Conservation (phyloP, 2,329 filamentous ascomycete genomes). For the Colletotrichum filicis region DNA sequence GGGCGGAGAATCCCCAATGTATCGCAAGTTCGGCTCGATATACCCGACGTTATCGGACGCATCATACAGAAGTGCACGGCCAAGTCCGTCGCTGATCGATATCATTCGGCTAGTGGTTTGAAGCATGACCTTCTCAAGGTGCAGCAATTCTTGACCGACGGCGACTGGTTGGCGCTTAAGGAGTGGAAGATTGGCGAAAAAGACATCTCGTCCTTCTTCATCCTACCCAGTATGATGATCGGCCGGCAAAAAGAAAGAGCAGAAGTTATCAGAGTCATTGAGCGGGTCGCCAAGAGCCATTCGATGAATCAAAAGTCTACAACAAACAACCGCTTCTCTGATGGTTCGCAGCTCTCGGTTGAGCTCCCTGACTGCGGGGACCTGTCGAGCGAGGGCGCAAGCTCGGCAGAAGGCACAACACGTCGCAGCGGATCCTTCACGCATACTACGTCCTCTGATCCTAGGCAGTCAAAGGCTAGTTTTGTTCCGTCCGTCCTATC, state of each 20-base stretch:
- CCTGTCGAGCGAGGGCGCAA: constrained; percentile 68
- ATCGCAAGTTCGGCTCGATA: constrained; percentile 80
- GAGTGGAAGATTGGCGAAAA: constrained; percentile 82
- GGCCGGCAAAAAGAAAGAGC: constrained; percentile 80
- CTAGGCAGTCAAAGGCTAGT: constrained; percentile 49
- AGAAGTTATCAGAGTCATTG: constrained; percentile 78
- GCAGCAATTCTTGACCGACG: constrained; percentile 78
- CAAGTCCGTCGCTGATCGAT: constrained; percentile 87
- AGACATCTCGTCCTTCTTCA: constrained; percentile 93
- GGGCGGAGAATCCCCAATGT: constrained; percentile 81
- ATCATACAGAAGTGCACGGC: constrained; percentile 94
- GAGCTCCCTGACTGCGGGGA: constrained; percentile 61
- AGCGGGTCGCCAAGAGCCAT: constrained; percentile 78
- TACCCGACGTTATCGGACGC: constrained; percentile 83
- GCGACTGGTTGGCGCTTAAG: constrained; percentile 76
- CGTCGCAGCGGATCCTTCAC: constrained; percentile 62
- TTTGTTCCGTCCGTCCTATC: constrained; percentile 54
- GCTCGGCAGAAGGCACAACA: constrained; percentile 64
- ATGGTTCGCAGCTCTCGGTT: constrained; percentile 64
- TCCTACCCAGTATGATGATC: constrained; percentile 83
- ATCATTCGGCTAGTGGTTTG: constrained; percentile 88
- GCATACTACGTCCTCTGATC: constrained; percentile 55
- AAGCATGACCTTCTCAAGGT: constrained; percentile 83
- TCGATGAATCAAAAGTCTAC: constrained; percentile 54
- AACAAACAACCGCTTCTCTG: constrained; percentile 58